Base-by-base conservation (phyloP, 441 rosid species). In the Pelargonium myrrhifolium region DNA sequence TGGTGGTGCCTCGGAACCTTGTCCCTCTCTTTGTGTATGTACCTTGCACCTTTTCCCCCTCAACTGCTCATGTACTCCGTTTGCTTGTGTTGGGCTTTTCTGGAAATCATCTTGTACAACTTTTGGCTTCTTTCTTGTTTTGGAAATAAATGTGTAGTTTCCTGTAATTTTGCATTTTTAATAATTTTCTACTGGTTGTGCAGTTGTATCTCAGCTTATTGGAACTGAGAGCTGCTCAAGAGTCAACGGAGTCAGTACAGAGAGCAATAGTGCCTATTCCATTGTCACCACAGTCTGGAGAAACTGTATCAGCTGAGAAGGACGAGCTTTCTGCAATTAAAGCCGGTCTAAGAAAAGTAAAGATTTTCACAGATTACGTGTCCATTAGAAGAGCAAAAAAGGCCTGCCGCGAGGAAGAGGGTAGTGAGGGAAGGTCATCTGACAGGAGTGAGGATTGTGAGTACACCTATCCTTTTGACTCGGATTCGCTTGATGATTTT, bases 321-420 rank as follows among this genome's bases (percentile, higher is more conserved):
- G 84, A 83, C n/a, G 93, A 91, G 75, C 71, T 77, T 15, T 89
- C 92, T 67, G 92, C 86, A 61, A 81, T 92, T 1, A 92, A 87
- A 88, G 90, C 88, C 14, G 92, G 97, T 43, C 78, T 92, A 39
- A 85, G 86, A 65, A 89, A 83, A 83, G 92, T 92, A 28, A 89
- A 87, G 75, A 78, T 85, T 8, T 85, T 92, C 66, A 89, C 87
- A 0, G 84, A 80, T 61, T 87, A 85, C 62, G 90, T 92, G 65
- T 87, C 96, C 1, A 74, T 72, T 24, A 80, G 85, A 60, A 84
- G 79, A 75, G 86, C 87, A 0, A 86, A 84, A 68, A 86, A 87
- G 73, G 83, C 82, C 20, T 80, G 79, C 51, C 83, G 74, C 0
- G 93, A 85, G 71, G 87, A 87, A 75, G 97, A 85, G 66, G 81